These are phyloP conservation scores for Pseudopyrenochaeta lycopersici DNA, from an alignment of 2,329 filamentous ascomycete species.

Conservation along the genomic window DNA sequence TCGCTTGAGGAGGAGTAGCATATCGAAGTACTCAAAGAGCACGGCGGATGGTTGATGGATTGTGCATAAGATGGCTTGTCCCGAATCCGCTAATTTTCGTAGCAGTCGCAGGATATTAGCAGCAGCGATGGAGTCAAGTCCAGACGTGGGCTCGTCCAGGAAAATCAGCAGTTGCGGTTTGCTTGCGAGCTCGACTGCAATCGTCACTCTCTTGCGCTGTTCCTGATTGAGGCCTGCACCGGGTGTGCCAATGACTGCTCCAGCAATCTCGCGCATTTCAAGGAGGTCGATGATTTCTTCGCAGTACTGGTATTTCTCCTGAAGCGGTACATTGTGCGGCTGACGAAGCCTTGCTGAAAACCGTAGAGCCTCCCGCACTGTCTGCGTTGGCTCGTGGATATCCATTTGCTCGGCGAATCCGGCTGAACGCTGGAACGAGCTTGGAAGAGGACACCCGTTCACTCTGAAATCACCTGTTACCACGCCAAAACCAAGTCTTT, in stretches of 20 bases:
- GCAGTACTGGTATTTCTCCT: conserved; percentile 68
- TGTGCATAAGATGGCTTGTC: conserved; percentile 83
- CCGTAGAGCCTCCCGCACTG: conserved; percentile 67
- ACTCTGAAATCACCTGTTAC: conserved; percentile 83
- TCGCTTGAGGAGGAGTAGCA: conserved; percentile 74
- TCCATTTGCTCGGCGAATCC: conserved; percentile 62
- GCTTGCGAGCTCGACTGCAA: conserved; percentile 64
- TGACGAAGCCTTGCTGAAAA: conserved; percentile 69
- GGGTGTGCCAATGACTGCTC: conserved; percentile 66
- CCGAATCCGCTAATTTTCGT: conserved; percentile 73
- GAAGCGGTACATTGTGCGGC: conserved; percentile 59
- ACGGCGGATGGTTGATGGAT: conserved; percentile 85
- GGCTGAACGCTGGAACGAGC: conserved; percentile 84
- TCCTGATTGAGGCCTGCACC: conserved; percentile 66
- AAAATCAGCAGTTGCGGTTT: conserved; percentile 74
- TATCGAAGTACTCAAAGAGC: conserved; percentile 83
- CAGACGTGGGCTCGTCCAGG: conserved; percentile 77
- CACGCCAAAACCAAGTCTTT: conserved; percentile 82
- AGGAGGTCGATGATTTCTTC: conserved; percentile 67
- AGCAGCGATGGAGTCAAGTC: conserved; percentile 72
- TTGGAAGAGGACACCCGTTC: conserved; percentile 74
- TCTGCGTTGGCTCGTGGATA: conserved; percentile 64
- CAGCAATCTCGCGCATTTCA: conserved; percentile 66
- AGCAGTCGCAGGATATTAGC: conserved; percentile 76
- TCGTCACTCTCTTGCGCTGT: conserved; percentile 69